These are phyloP conservation scores for Paradendryphiella salina DNA, from an alignment of 2,329 filamentous ascomycete species.

Conservation along the genomic window DNA sequence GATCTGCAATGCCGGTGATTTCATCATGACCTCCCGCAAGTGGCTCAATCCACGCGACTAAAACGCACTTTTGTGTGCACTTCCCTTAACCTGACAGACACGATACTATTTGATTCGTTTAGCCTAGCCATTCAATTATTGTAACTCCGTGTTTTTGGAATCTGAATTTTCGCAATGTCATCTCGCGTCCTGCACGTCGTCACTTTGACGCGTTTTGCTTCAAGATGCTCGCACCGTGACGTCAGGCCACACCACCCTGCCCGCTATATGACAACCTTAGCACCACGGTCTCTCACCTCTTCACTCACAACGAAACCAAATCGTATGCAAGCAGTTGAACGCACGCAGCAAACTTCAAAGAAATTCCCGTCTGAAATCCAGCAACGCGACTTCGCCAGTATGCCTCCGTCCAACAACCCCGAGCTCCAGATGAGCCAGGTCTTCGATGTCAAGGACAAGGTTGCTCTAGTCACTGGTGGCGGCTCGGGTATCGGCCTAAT, in stretches of 20 bases:
- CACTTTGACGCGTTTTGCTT: conserved; percentile 27
- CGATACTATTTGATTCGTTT: not conserved
- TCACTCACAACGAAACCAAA: conserved; percentile 1
- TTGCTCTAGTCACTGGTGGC: conserved; percentile 51
- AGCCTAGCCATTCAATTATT: not conserved
- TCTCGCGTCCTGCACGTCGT: conserved; percentile 21
- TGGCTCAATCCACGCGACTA: not conserved
- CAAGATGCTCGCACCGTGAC: conserved; percentile 24
- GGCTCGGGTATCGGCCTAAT: conserved; percentile 55
- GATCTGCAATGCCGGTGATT: conserved; percentile 11
- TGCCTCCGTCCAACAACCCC: conserved; percentile 39
- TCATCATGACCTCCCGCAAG: conserved; percentile 8
- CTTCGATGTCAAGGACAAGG: conserved; percentile 47
- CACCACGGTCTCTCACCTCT: conserved; percentile 3
- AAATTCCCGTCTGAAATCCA: conserved; percentile 14
- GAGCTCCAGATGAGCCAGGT: conserved; percentile 40
- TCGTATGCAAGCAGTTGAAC: conserved; percentile 16
- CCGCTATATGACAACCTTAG: conserved; percentile 23
- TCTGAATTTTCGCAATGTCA: conserved; percentile 8
- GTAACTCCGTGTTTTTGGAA: not conserved
- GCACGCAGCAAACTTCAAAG: conserved; percentile 19
- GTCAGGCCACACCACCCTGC: conserved; percentile 25
- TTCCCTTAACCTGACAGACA: not conserved
- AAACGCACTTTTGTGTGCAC: not conserved
- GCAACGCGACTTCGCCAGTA: conserved; percentile 27